Evolutionary conservation across 306 rosid genomes (phyloP).

Genomic region (Mimosa pudica): DNA sequence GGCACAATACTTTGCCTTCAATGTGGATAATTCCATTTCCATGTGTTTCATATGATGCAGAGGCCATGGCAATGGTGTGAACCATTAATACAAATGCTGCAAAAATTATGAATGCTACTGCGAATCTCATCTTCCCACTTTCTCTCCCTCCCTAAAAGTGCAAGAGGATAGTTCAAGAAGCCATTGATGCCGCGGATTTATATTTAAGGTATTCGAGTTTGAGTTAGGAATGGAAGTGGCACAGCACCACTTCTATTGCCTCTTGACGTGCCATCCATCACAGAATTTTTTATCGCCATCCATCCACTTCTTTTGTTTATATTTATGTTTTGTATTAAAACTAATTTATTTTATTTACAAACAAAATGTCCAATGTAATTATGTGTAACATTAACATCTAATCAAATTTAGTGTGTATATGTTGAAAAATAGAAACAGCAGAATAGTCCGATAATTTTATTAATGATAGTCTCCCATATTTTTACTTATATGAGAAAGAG

Average conservation of each 20-base stretch:
- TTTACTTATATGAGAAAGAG: no score
- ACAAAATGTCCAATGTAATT: no score
- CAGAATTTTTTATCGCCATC: not conserved
- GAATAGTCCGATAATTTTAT: no score
- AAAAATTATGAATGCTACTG: conserved; percentile 26
- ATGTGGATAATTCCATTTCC: conserved; percentile 44
- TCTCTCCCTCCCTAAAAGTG: not conserved
- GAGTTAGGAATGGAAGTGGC: not conserved
- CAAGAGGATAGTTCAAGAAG: not conserved
- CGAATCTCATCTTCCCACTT: conserved; percentile 36
- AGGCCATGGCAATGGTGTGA: conserved; percentile 39
- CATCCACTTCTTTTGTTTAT: no score
- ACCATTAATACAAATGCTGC: conserved; percentile 43
- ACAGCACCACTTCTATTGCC: not conserved
- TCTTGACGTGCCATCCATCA: conserved; percentile 12
- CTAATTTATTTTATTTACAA: no score
- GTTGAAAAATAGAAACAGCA: no score
- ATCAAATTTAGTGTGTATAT: no score
- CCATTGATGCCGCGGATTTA: not conserved
- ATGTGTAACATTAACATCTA: no score
- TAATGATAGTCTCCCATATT: no score
- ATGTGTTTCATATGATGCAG: conserved; percentile 31
- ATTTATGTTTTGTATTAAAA: no score
- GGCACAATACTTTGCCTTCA: conserved; percentile 81
- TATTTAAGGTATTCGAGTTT: not conserved